These are phyloP conservation scores for Saccharomycopsis selenospora DNA, from an alignment of 805 yeast genomes.

Conservation along the genomic window DNA sequence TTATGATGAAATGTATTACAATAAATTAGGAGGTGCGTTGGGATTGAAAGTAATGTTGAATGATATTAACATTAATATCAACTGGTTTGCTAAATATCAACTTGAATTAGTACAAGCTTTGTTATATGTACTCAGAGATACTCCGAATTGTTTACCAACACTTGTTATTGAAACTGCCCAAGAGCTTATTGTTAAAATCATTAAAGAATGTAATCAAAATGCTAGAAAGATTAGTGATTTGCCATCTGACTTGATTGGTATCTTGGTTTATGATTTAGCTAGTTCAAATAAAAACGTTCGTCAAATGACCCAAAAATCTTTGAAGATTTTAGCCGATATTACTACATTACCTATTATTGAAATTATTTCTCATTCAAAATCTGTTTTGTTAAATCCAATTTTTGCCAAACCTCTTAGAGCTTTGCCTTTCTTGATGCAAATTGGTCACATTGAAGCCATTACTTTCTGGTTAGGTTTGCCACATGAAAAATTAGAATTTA, in stretches of 20 bases:
- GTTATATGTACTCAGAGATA: constrained; percentile 84
- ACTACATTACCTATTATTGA: constrained; percentile 64
- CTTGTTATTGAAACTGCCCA: constrained; percentile 69
- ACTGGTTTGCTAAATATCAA: constrained; percentile 72
- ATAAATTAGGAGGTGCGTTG: constrained; percentile 81
- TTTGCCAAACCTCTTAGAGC: constrained; percentile 97
- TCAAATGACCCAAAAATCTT: constrained; percentile 67
- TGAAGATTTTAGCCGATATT: constrained; percentile 59
- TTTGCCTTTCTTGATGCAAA: constrained; percentile 96
- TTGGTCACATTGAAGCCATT: constrained; percentile 97
- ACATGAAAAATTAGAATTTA: constrained; percentile 73
- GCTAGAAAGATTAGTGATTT: constrained; percentile 54
- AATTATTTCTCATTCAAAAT: constrained; percentile 77
- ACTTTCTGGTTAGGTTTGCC: constrained; percentile 81
- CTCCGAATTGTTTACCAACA: constrained; percentile 80
- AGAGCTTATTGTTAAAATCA: constrained; percentile 52
- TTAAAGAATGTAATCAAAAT: constrained; percentile 58
- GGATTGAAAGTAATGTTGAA: constrained; percentile 71
- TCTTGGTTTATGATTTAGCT: constrained; percentile 85
- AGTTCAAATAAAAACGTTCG: constrained; percentile 81
- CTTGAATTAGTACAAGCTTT: constrained; percentile 80
- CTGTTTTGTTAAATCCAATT: constrained; percentile 79
- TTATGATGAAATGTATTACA: constrained; percentile 80
- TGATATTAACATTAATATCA: constrained; percentile 58
- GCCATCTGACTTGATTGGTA: constrained; percentile 70